phyloP scores from a whole-genome alignment of 495 filamentous ascomycete genomes.

The Annulohypoxylon maeteangense region DNA sequence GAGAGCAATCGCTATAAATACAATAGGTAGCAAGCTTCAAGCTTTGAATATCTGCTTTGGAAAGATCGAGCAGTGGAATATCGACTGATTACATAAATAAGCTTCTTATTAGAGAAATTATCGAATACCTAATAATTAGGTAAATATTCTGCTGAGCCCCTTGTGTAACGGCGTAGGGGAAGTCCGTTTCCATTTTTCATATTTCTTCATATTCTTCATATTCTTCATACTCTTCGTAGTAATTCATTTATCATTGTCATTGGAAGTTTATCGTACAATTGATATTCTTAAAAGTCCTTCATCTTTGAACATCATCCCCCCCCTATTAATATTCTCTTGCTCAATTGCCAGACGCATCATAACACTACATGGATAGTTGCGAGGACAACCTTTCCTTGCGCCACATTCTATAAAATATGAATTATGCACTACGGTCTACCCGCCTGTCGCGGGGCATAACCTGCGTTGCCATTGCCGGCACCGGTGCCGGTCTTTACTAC shows the following conservation, averaged over 20 bases:
- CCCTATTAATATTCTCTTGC: background rate
- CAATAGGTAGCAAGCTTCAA: too few species aligned
- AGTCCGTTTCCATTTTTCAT: slow-evolving; percentile 19
- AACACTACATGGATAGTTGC: background rate
- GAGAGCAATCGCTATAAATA: too few species aligned
- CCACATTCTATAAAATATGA: background rate
- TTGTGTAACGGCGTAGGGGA: slow-evolving; percentile 14
- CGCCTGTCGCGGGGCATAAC: slow-evolving; percentile 16
- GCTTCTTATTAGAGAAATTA: background rate
- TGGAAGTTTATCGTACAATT: background rate
- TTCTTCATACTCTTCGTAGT: background rate
- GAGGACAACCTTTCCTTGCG: background rate
- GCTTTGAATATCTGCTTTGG: too few species aligned
- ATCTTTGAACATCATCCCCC: background rate
- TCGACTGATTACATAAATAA: background rate
- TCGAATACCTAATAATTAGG: background rate
- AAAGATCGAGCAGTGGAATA: background rate
- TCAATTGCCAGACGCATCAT: background rate
- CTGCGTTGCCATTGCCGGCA: slow-evolving; percentile 27
- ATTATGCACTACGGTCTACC: slow-evolving; percentile 12
- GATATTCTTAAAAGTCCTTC: background rate
- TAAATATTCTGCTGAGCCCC: background rate
- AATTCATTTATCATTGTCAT: background rate
- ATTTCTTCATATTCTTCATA: background rate
- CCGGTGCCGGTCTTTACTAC: slow-evolving; percentile 41